phyloP scores from a whole-genome alignment of 2,329 filamentous ascomycete genomes.

The Fusarium equiseti region DNA sequence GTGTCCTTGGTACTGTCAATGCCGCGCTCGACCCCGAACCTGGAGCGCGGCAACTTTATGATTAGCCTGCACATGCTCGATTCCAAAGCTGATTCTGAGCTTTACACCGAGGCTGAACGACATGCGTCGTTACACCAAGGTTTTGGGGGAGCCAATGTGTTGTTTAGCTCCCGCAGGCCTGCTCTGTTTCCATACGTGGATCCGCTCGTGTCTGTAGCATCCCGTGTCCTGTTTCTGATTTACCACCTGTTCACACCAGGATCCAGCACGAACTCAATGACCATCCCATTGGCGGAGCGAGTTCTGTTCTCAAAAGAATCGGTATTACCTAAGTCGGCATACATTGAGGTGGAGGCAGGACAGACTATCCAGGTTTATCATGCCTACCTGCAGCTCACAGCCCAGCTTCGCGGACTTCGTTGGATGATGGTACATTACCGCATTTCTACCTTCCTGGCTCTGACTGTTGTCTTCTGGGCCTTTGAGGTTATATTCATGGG shows the following conservation, averaged over 20 bases:
- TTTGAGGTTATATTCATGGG: slow-evolving; percentile 77
- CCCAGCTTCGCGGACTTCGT: slow-evolving; percentile 79
- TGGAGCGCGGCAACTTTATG: slow-evolving; percentile 93
- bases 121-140: slow-evolving; percentile 52
- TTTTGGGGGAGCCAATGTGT: slow-evolving; percentile 55
- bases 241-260: slow-evolving; percentile 76
- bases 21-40: slow-evolving; percentile 81
- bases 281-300: slow-evolving; percentile 78
- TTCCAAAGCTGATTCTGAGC: slow-evolving; percentile 48
- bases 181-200: slow-evolving; percentile 85
- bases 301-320: slow-evolving; percentile 68
- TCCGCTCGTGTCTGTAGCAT: slow-evolving; percentile 71
- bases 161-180: slow-evolving; percentile 77
- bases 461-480: slow-evolving; percentile 80
- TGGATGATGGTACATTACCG: slow-evolving; percentile 91
- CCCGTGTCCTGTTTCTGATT: slow-evolving; percentile 72
- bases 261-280: slow-evolving; percentile 72
- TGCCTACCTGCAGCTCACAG: slow-evolving; percentile 75
- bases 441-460: slow-evolving; percentile 74
- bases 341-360: slow-evolving; percentile 76
- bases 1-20: slow-evolving; percentile 80
- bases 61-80: slow-evolving; percentile 79
- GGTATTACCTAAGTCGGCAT: slow-evolving; percentile 60
- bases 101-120: slow-evolving; percentile 46
- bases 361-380: slow-evolving; percentile 81